Evolutionary conservation across 768 basidiomycete species (phyloP).

Genomic region (Phaeotremella fagi): DNA sequence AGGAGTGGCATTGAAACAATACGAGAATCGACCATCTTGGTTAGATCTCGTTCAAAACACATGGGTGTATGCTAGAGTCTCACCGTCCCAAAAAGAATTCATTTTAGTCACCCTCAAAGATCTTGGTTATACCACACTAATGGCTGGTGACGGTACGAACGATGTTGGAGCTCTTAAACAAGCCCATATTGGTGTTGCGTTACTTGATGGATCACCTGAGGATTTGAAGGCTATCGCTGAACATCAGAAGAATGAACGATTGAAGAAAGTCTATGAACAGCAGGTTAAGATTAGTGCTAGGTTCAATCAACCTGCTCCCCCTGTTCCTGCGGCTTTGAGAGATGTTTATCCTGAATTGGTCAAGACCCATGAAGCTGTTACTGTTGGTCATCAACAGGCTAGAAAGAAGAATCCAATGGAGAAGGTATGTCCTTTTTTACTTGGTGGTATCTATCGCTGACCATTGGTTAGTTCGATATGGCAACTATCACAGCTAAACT

Average conservation of each 20-base stretch:
- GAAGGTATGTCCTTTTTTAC: conserved; percentile 57
- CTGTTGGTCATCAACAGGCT: conserved; percentile 58
- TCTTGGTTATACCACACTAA: conserved; percentile 86
- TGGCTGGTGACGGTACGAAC: conserved; percentile 99
- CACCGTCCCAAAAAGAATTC: conserved; percentile 89
- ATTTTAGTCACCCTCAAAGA: conserved; percentile 85
- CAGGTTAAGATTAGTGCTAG: conserved; percentile 83
- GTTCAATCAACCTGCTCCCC: conserved; percentile 90
- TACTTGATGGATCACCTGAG: conserved; percentile 83
- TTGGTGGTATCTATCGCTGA: neutral
- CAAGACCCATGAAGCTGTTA: conserved; percentile 76
- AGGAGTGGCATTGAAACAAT: conserved; percentile 86
- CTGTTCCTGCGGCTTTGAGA: conserved; percentile 81
- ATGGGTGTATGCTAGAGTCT: conserved; percentile 98
- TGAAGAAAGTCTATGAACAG: conserved; percentile 96
- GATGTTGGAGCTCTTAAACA: conserved; percentile 98
- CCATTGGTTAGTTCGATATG: conserved; percentile 62
- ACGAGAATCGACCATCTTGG: conserved; percentile 64
- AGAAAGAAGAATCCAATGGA: conserved; percentile 83
- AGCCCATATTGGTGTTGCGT: conserved; percentile 91
- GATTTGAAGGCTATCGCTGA: conserved; percentile 92
- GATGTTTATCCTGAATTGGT: conserved; percentile 86
- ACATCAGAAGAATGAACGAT: conserved; percentile 76
- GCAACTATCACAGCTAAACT: conserved; percentile 74
- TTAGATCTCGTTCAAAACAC: conserved; percentile 82